phyloP scores from a whole-genome alignment of 1,284 basidiomycete genomes.

The Cystobasidiaceae sp. region DNA sequence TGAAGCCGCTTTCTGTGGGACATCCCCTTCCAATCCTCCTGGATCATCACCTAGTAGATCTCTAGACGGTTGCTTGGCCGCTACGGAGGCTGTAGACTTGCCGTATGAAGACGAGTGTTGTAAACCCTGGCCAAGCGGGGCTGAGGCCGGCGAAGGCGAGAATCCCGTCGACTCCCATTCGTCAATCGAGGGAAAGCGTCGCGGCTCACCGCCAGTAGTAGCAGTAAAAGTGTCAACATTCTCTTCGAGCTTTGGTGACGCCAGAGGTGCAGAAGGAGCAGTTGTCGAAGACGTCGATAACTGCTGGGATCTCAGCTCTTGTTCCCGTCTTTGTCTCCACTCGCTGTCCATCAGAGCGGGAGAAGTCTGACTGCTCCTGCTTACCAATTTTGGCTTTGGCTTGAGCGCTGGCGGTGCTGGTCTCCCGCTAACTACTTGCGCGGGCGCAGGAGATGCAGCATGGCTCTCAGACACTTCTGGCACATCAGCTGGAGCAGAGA shows the following conservation, averaged over 20 bases:
- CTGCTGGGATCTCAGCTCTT: background rate
- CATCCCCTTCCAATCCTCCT: slow-evolving; percentile 13
- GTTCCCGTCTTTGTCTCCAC: slow-evolving; percentile 28
- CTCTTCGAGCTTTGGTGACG: too few species aligned
- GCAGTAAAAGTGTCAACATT: too few species aligned
- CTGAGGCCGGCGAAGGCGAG: slow-evolving; percentile 6
- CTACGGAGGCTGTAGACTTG: background rate
- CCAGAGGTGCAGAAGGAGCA: too few species aligned
- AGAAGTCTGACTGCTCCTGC: slow-evolving; percentile 38
- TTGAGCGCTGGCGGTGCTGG: background rate
- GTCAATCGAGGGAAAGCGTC: background rate
- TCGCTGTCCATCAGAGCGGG: slow-evolving; percentile 36
- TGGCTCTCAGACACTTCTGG: too few species aligned
- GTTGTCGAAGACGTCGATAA: too few species aligned
- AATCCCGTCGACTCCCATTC: slow-evolving; percentile 14
- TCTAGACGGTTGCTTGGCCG: background rate
- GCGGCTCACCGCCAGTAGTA: too few species aligned
- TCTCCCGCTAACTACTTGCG: too few species aligned
- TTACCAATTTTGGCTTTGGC: slow-evolving; percentile 36
- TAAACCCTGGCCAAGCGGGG: too few species aligned
- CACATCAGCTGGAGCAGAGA: too few species aligned
- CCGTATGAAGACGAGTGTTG: too few species aligned
- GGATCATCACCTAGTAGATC: slow-evolving; percentile 36
- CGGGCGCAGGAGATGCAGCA: too few species aligned
- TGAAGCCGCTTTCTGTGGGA: background rate